These are phyloP conservation scores for Colletotrichum sp. DNA, from an alignment of 2,329 filamentous ascomycete species.

Conservation along the genomic window DNA sequence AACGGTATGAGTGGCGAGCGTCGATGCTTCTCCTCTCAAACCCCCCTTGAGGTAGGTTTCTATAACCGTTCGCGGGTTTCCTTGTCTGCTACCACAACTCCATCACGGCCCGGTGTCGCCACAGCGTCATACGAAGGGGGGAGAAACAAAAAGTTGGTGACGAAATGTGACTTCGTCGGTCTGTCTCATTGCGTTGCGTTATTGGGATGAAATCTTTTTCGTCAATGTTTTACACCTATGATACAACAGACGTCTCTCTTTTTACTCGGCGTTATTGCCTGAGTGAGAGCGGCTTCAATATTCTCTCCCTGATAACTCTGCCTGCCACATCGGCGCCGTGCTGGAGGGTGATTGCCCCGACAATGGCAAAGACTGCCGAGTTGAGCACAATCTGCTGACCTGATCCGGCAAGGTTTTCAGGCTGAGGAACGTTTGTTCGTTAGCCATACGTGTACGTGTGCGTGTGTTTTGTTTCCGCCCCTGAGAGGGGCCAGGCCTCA, in stretches of 20 bases:
- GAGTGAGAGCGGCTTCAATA: constrained; percentile 56
- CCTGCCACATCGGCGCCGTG: constrained; percentile 81
- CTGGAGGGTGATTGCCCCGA: constrained; percentile 90
- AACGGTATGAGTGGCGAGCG: not conserved
- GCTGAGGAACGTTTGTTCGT: constrained; percentile 37
- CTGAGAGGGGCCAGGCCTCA: not conserved
- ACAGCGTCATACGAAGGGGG: not conserved
- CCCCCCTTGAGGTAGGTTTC: not conserved
- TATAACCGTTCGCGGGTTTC: not conserved
- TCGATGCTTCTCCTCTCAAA: not conserved
- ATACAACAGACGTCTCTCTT: constrained; percentile 21
- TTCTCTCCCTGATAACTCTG: constrained; percentile 75
- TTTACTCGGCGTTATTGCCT: constrained; percentile 2
- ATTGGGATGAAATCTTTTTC: constrained; percentile 13
- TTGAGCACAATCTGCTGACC: constrained; percentile 78
- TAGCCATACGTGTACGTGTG: not conserved
- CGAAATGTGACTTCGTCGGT: not conserved
- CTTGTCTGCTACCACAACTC: not conserved
- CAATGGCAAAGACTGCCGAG: constrained; percentile 80
- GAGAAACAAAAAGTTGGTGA: not conserved
- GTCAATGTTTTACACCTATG: constrained; percentile 24
- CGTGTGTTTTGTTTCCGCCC: not conserved
- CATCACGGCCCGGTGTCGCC: not conserved
- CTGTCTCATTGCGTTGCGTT: not conserved
- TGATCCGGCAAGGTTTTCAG: constrained; percentile 72